Base-by-base conservation (phyloP, 352 stramenopile species). In the Phytophthora tentaculata region DNA sequence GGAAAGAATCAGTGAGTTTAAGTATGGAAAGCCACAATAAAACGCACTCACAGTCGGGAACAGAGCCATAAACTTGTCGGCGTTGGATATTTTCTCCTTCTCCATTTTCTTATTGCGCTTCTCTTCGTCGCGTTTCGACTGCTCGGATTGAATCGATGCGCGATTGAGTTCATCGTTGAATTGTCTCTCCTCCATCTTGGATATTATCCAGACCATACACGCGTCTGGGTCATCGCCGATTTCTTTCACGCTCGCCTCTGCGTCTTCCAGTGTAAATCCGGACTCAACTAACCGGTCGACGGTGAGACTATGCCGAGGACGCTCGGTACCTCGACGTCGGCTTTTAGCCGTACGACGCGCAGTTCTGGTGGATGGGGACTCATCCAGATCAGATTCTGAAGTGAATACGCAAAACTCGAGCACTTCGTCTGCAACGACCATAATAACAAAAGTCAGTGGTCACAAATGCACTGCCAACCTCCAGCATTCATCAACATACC, bases 121-220 rank as follows among this genome's bases (percentile, higher is more conserved):
- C 61, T 84, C 85, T 50, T 95, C 87, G 17, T 77, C 67, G 4
- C 73, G 85, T 64, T 86, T 90, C 35, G 85, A 79, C 24, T 86
- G 67, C 57, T 95, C 87, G 1, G 87, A 95, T 67, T 86, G 69
- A 60, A 94, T 94, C 13, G 86, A 93, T 28, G 87, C 87, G 51
- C 73, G 68, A 59, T 93, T 92, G 13, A 95, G 47, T 22, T 95
- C 83, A 17, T 80, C 71, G 17, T 72, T 76, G 48, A 91, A 95
- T 56, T 91, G 71, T 54, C 76, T 69, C 59, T 95, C 87, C 54
- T 94, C 87, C 13, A 90, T 61, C 50, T 84, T 79, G n/a, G 81
- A 82, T 44, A 92, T 77, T 56, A 93, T 90, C 85, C 85, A 95
- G 43, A 92, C 1, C 84, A 95, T 94, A 56, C 86, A 94, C n/a